Evolutionary conservation across 805 yeast species (phyloP).

Genomic region (Candida ortonii): DNA sequence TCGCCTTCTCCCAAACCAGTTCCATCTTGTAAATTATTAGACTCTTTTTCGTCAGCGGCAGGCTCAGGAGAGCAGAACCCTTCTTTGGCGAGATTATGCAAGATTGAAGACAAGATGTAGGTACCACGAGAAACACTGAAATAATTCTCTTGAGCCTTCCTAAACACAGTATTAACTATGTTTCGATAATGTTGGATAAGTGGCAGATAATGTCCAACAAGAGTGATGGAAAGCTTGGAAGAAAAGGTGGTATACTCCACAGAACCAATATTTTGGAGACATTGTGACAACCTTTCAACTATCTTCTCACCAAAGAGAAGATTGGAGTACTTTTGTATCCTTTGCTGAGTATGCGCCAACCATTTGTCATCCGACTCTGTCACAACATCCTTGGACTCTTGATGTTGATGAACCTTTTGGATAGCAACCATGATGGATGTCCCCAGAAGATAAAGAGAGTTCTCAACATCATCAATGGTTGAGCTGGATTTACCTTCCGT

Average conservation of each 20-base stretch:
- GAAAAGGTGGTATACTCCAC: conserved; percentile 42
- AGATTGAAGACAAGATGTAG: conserved; percentile 50
- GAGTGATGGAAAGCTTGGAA: conserved; percentile 44
- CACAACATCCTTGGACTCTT: conserved; percentile 29
- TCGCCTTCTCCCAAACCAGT: conserved; percentile 86
- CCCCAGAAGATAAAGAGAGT: conserved; percentile 46
- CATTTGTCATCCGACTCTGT: conserved; percentile 63
- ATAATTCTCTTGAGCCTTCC: conserved; percentile 48
- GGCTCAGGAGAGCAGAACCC: conserved; percentile 95
- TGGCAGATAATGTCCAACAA: conserved; percentile 59
- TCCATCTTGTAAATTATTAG: conserved; percentile 71
- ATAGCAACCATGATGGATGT: conserved; percentile 62
- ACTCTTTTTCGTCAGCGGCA: conserved; percentile 59
- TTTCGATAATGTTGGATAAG: conserved; percentile 57
- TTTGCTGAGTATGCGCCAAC: conserved; percentile 52
- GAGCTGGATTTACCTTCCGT: conserved; percentile 1
- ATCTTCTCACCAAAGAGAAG: conserved; percentile 27
- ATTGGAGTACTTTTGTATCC: conserved; percentile 41
- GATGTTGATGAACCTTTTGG: conserved; percentile 52
- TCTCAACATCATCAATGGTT: conserved; percentile 40
- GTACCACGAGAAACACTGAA: conserved; percentile 57
- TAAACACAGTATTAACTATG: conserved; percentile 43
- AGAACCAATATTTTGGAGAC: conserved; percentile 34
- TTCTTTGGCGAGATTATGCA: conserved; percentile 61
- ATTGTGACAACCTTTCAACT: conserved; percentile 15